These are phyloP conservation scores for Phascolomyces articulosus DNA, from an alignment of 371 early-diverging fungal species.

Conservation along the genomic window DNA sequence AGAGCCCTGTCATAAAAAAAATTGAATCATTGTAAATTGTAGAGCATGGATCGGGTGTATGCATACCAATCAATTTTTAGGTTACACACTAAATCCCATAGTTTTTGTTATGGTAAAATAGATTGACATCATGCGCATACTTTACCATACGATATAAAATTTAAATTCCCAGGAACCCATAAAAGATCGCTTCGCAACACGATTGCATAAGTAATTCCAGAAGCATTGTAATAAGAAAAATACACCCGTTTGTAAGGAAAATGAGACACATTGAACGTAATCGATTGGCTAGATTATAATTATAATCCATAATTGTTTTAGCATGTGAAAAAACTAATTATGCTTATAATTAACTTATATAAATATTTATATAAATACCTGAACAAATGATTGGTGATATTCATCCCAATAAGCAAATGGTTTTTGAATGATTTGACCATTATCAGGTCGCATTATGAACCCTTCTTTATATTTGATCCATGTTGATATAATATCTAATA, in stretches of 20 bases:
- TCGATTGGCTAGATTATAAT: slow-evolving; percentile 24
- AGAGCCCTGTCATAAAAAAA: slow-evolving; percentile 32
- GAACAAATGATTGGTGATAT: slow-evolving; percentile 32
- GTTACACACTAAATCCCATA: too few relatives aligned
- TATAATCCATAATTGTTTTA: background rate
- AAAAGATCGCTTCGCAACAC: slow-evolving; percentile 30
- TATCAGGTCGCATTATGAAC: slow-evolving; percentile 23
- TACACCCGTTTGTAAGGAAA: slow-evolving; percentile 26
- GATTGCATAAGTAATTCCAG: slow-evolving; percentile 36
- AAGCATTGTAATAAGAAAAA: slow-evolving; percentile 40
- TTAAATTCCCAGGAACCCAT: slow-evolving; percentile 42
- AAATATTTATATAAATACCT: slow-evolving; percentile 19
- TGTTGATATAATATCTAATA: slow-evolving; percentile 45
- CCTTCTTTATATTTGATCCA: slow-evolving; percentile 54
- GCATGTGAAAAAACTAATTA: background rate
- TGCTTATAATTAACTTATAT: background rate
- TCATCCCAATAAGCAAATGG: slow-evolving; percentile 41
- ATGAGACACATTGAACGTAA: slow-evolving; percentile 34
- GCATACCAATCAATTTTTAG: too few relatives aligned
- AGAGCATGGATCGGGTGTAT: too few relatives aligned
- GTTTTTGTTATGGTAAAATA: too few relatives aligned
- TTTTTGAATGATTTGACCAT: slow-evolving; percentile 27
- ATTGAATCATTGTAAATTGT: too few relatives aligned
- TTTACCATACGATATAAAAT: slow-evolving; percentile 39
- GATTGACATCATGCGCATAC: too few relatives aligned